These are phyloP conservation scores for Dryas alaskensis DNA, from an alignment of 306 rosid species.

Conservation along the genomic window DNA sequence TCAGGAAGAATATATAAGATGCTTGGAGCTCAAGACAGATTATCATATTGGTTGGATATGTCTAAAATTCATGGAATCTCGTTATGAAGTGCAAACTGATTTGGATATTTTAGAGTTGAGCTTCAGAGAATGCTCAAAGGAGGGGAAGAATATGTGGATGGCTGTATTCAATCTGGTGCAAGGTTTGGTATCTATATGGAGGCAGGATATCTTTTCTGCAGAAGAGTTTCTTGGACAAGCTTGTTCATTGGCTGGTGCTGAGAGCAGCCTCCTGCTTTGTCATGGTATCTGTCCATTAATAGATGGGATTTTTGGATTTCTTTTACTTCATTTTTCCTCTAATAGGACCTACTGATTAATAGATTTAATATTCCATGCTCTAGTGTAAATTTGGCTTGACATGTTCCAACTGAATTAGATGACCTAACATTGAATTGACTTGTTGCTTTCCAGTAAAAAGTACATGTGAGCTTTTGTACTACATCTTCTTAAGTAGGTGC, in stretches of 20 bases:
- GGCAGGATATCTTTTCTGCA: conserved; percentile 61
- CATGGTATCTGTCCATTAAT: conserved; percentile 54
- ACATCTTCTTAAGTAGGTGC: background rate
- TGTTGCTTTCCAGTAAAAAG: background rate
- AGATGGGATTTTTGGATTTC: conserved; percentile 16
- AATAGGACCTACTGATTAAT: background rate
- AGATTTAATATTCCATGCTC: background rate
- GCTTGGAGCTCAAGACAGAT: conserved; percentile 74
- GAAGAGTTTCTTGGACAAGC: conserved; percentile 69
- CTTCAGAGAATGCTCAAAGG: conserved; percentile 47
- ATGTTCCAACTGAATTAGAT: background rate
- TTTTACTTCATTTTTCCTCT: conserved; percentile 8
- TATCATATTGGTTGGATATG: conserved; percentile 77
- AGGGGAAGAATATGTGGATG: conserved; percentile 50
- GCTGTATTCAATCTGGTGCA: conserved; percentile 58
- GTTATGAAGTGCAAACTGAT: conserved; percentile 39
- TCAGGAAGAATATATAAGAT: conserved; percentile 51
- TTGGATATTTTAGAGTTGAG: conserved; percentile 42
- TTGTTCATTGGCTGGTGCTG: conserved; percentile 59
- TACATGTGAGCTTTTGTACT: background rate
- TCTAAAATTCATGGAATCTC: conserved; percentile 72
- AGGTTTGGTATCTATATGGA: conserved; percentile 52
- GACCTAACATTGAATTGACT: background rate
- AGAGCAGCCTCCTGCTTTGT: conserved; percentile 69
- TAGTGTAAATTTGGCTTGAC: background rate